Percentiles rank a stretch among this genome's conserved stretches.
phyloP scores from a whole-genome alignment of 306 rosid species.

The Purshia tridentata region DNA sequence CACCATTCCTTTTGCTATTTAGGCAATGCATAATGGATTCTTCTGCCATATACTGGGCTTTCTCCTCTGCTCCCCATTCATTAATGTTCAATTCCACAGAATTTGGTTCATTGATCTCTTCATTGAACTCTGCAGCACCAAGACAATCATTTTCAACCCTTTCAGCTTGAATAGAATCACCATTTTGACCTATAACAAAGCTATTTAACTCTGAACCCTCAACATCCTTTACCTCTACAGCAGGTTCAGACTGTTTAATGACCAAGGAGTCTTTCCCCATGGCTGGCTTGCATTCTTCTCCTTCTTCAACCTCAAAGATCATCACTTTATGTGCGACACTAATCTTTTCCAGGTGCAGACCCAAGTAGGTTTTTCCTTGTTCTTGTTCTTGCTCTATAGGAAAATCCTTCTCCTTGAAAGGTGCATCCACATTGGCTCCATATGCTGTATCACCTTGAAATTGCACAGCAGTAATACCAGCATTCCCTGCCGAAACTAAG shows the following conservation, averaged over 20 bases:
- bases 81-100: neutral
- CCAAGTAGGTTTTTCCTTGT: slow-evolving; percentile 4
- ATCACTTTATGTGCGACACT: slow-evolving; percentile 27
- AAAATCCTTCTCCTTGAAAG: slow-evolving; percentile 8
- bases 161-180: slow-evolving; percentile 17
- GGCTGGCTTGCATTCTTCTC: slow-evolving; percentile 8
- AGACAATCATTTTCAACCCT: slow-evolving; percentile 23
- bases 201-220: neutral
- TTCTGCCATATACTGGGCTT: slow-evolving; percentile 13
- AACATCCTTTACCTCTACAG: slow-evolving; percentile 10
- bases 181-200: slow-evolving; percentile 24
- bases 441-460: slow-evolving; percentile 4
- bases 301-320: slow-evolving; percentile 27
- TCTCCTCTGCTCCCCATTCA: neutral
- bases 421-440: slow-evolving; percentile 21
- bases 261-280: neutral
- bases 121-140: slow-evolving; percentile 26
- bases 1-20: slow-evolving; percentile 17
- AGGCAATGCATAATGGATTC: slow-evolving; percentile 9
- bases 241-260: neutral
- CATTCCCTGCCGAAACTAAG: slow-evolving; percentile 16
- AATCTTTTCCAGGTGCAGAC: slow-evolving; percentile 10
- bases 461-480: slow-evolving; percentile 4
- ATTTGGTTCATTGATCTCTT: slow-evolving; percentile 29
- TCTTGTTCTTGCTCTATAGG: slow-evolving; percentile 2